Evolutionary conservation across 202 grass and related monocot genomes (phyloP).

Genomic region (Setaria italica): DNA sequence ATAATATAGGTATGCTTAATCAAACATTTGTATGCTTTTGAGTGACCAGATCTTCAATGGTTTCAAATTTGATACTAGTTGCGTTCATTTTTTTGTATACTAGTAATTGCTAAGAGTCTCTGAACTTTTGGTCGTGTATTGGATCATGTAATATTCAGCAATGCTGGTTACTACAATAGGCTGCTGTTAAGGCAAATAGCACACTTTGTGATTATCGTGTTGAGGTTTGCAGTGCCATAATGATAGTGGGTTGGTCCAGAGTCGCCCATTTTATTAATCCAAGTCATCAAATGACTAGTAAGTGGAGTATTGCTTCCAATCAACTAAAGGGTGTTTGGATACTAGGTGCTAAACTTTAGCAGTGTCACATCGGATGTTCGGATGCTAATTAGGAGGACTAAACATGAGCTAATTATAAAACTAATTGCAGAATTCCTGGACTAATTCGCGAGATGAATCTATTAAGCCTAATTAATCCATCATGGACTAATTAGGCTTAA

Average conservation of each 20-base stretch:
- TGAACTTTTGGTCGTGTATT: not conserved
- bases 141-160: not conserved
- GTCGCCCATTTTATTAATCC: not conserved
- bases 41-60: not conserved
- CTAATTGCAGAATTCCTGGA: too few relatives aligned
- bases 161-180: not conserved
- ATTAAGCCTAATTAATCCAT: too few relatives aligned
- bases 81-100: too few relatives aligned
- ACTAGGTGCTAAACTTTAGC: too few relatives aligned
- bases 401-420: too few relatives aligned
- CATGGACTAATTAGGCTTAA: too few relatives aligned
- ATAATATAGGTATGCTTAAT: not conserved
- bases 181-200: not conserved
- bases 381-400: too few relatives aligned
- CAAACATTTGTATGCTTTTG: not conserved
- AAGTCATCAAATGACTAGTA: not conserved
- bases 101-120: not conserved
- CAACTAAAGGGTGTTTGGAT: not conserved
- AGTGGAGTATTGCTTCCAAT: not conserved
- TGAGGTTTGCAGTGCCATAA: not conserved
- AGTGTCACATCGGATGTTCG: too few relatives aligned
- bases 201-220: not conserved
- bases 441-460: too few relatives aligned
- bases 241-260: not conserved
- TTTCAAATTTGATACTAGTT: not conserved